Evolutionary conservation across 2,329 filamentous ascomycete genomes (phyloP), one percentile per base, ranked within the genome.

Genomic region (Rhinocladiella similis): DNA sequence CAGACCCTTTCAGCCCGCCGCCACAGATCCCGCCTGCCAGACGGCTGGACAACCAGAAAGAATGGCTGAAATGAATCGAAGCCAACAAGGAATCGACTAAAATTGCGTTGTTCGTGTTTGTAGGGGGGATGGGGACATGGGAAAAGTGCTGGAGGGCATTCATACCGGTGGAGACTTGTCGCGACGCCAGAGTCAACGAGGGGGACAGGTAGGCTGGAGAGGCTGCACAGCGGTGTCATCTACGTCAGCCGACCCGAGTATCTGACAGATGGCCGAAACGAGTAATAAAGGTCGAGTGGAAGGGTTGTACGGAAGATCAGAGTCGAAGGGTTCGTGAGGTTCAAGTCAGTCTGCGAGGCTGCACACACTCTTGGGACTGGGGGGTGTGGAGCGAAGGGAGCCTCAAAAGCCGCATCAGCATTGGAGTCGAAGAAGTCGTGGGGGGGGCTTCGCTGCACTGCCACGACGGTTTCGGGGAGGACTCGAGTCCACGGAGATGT

Each of bases 381-480:
- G n/a, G 29, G 29, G 10, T 33, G 43, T 46, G 43, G 43, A 22
- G 6, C n/a, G 43, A n/a, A 27, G n/a, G 9, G 20, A 46, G 43
- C 43, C 43, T 46, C 43, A 46, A 43, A 45, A n/a, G 43, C 20
- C 43, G 25, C 43, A 46, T 46, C 43, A 46, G 20, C 20, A 16
- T 16, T 20, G 14, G 43, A 16, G 25, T 3, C 3, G 25, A 46
- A 20, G 20, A 46, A 5, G 25, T 13, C 10, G 20, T 22, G 7
- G 43, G 14, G 18, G 42, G n/a, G 25, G 20, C 20, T 25, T 20
- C n/a, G 43, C 25, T 27, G 43, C 43, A 46, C 43, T 46, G 43
- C 43, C 43, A 29, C 43, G 16, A 18, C 12, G 38, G n/a, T 41
- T 16, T 41, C 38, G 25, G 14, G 38, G 38, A 10, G 14, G 38